These are phyloP conservation scores for Penicillium steckii DNA, from an alignment of 495 filamentous ascomycete species.

Conservation along the genomic window DNA sequence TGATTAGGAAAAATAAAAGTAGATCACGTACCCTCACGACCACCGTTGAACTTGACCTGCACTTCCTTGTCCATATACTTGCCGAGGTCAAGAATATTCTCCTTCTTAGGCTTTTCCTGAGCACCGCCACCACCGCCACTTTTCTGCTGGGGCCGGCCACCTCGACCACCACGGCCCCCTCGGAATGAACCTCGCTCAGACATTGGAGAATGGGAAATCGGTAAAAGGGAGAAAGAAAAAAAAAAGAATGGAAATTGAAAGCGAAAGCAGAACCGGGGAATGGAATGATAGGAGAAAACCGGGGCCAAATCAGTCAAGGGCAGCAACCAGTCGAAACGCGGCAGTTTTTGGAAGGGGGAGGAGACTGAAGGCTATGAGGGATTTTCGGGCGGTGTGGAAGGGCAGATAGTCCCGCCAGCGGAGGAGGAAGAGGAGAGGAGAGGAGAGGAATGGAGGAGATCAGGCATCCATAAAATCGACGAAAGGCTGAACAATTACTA, in stretches of 20 bases:
- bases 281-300: slow-evolving; percentile 7
- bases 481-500: too few relatives aligned
- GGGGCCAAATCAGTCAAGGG: slow-evolving; percentile 1
- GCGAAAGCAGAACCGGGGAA: slow-evolving; percentile 9
- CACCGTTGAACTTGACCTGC: slow-evolving; percentile 93
- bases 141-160: slow-evolving; percentile 36
- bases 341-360: slow-evolving; percentile 6
- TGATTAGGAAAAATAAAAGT: slow-evolving; percentile 13
- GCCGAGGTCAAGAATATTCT: slow-evolving; percentile 91
- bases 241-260: slow-evolving; percentile 2
- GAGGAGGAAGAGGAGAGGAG: neutral
- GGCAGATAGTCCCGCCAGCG: neutral
- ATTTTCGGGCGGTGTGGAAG: slow-evolving; percentile 15
- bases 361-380: slow-evolving; percentile 23
- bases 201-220: slow-evolving; percentile 43
- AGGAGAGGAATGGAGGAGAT: neutral
- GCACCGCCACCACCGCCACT: slow-evolving; percentile 51
- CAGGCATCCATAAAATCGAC: neutral
- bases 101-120: slow-evolving; percentile 86
- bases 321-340: neutral
- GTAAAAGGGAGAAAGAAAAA: slow-evolving; percentile 2
- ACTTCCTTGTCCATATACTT: slow-evolving; percentile 98
- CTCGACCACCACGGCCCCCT: slow-evolving; percentile 49
- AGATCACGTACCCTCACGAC: slow-evolving; percentile 69
- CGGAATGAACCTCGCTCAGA: slow-evolving; percentile 68